Conservation (phyloP, 208 protist species). For the Blechomonas ayalai region DNA sequence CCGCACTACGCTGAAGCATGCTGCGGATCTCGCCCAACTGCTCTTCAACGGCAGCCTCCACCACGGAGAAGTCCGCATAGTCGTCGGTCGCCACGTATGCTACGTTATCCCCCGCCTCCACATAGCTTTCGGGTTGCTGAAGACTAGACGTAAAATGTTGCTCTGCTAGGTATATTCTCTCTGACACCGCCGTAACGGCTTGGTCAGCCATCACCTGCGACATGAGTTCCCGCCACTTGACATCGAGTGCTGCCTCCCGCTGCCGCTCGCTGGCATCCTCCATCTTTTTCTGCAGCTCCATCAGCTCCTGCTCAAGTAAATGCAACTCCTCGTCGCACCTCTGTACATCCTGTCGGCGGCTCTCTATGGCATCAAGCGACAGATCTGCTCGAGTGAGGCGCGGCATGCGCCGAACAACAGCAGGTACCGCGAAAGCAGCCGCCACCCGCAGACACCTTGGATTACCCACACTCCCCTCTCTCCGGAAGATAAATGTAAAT, state of each 20-base stretch:
- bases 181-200: slow-evolving; percentile 24
- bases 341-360: slow-evolving; percentile 19
- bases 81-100: slow-evolving; percentile 70
- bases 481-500: not conserved
- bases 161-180: slow-evolving; percentile 21
- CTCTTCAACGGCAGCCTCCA: slow-evolving; percentile 56
- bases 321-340: slow-evolving; percentile 67
- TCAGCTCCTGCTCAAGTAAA: slow-evolving; percentile 42
- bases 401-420: no score
- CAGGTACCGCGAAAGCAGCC: no score
- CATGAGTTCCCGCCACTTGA: slow-evolving; percentile 81
- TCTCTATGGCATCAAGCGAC: slow-evolving; percentile 26
- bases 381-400: slow-evolving; percentile 36
- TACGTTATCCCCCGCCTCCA: slow-evolving; percentile 17
- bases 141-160: slow-evolving; percentile 58
- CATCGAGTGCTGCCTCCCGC: slow-evolving; percentile 47
- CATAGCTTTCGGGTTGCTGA: slow-evolving; percentile 35
- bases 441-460: no score
- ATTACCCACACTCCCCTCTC: no score
- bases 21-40: slow-evolving; percentile 15
- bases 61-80: slow-evolving; percentile 57
- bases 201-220: slow-evolving; percentile 38
- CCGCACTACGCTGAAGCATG: slow-evolving; percentile 5
- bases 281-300: slow-evolving; percentile 59
- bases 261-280: slow-evolving; percentile 57